These are phyloP conservation scores for Pseudogymnoascus sp. DNA, from an alignment of 2,329 filamentous ascomycete genomes.

Conservation along the genomic window DNA sequence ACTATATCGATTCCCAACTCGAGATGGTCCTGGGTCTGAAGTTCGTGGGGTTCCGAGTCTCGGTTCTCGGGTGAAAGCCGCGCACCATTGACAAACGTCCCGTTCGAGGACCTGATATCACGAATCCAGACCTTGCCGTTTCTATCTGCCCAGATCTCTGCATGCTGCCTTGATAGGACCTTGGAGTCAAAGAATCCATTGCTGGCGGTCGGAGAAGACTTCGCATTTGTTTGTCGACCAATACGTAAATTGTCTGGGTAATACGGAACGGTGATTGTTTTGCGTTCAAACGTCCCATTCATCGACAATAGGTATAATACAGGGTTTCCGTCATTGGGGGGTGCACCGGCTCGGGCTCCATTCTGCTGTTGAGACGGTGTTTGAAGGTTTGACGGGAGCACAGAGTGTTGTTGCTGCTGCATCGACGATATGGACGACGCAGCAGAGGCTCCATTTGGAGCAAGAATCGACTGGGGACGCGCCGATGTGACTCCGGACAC, in stretches of 20 bases:
- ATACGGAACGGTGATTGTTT: constrained; percentile 89
- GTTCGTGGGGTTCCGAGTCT: constrained; percentile 90
- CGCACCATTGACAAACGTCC: constrained; percentile 92
- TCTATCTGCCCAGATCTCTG: constrained; percentile 86
- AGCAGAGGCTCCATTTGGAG: constrained; percentile 50
- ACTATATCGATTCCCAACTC: constrained; percentile 98
- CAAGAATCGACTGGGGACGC: constrained; percentile 54
- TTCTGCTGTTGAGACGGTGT: constrained; percentile 50
- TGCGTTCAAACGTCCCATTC: constrained; percentile 94
- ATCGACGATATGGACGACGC: constrained; percentile 57
- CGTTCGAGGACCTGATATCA: constrained; percentile 97
- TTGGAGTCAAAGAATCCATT: constrained; percentile 99
- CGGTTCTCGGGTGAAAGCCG: constrained; percentile 88
- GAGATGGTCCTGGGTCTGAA: constrained; percentile 83
- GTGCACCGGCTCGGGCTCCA: constrained; percentile 39
- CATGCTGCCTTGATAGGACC: constrained; percentile 90
- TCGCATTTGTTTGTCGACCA: constrained; percentile 93
- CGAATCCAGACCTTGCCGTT: constrained; percentile 88
- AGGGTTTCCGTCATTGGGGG: constrained; percentile 52
- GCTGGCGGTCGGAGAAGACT: constrained; percentile 79
- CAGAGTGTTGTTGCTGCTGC: constrained; percentile 52
- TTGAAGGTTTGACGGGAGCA: constrained; percentile 65
- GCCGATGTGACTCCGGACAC: constrained; percentile 55
- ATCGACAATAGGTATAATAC: constrained; percentile 82
- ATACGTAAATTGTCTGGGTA: constrained; percentile 91